Evolutionary conservation across 192 early-diverging fungal genomes (phyloP), one percentile per base, ranked within the genome.

Genomic region (Coemansia sp.): DNA sequence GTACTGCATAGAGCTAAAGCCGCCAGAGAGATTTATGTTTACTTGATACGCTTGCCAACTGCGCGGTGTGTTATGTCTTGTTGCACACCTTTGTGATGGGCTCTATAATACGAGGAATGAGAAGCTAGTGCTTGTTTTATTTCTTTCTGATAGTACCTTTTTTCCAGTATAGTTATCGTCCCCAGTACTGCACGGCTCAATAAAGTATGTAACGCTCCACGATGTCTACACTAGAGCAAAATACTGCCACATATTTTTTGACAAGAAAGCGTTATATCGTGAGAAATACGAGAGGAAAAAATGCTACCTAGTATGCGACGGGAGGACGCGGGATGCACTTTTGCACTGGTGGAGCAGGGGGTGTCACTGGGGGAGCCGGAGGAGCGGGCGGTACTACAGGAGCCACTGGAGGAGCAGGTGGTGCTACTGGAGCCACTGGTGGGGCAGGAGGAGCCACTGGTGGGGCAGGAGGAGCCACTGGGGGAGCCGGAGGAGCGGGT

Each of bases 311-410:
- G 64, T 47, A 49, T 47, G 64, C 64, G 29, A 31, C 22, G 27
- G 64, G 40, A 31, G 64, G 64, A 44, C 40, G 64, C 16, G 64
- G 64, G 44, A 66, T 49, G 64, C 64, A 66, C 46, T 66, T 66
- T 60, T 31, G 27, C 15, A 13, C 57, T 34, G 57, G 57, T 1
- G 57, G 31, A 36, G 57, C 57, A 34, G 57, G 57, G 20, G 57
- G 47, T 0, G 2, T n/a, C 29, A 34, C 24, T 13, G 51, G 55
- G 27, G 51, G 31, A 40, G 52, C 38, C 24, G 22, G 29, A 20
- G 42, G 65, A 13, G 47, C 51, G 47, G 24, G 49, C 46, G 15
- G 12, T 38, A 66, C 60, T 44, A 36, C 29, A 61, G 60, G 38
- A 38, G 40, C n/a, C n/a, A n/a, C n/a, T n/a, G n/a, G n/a, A n/a